Percentiles rank a stretch among this genome's conserved stretches.
Conservation (phyloP, 768 basidiomycete species). For the Hygrophorus pudorinus region DNA sequence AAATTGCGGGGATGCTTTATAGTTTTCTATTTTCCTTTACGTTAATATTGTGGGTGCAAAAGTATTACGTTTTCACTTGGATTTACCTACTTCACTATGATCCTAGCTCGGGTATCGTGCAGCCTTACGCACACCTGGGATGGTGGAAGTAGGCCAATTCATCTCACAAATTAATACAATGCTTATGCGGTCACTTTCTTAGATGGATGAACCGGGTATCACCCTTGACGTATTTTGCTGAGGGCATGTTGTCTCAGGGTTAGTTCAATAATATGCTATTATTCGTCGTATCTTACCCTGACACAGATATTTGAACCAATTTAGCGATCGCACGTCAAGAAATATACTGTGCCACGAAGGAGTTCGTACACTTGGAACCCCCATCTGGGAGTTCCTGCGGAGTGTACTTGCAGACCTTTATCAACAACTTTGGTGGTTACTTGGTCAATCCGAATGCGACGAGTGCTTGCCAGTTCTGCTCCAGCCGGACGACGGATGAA, state of each 20-base stretch:
- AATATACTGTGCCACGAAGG: conserved; percentile 48
- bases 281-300: too few relatives aligned
- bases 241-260: conserved; percentile 41
- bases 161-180: too few relatives aligned
- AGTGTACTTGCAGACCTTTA: conserved; percentile 41
- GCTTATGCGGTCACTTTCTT: too few relatives aligned
- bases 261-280: conserved; percentile 16
- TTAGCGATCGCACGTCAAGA: conserved; percentile 39
- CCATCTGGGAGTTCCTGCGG: conserved; percentile 52
- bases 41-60: conserved; percentile 43
- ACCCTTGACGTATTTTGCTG: conserved; percentile 42
- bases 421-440: conserved; percentile 44
- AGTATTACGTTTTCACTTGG: conserved; percentile 5
- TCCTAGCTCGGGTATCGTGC: conserved; percentile 61
- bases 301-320: too few relatives aligned
- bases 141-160: conserved; percentile 73
- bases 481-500: conserved; percentile 39
- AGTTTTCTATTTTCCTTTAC: conserved; percentile 53
- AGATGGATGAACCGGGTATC: conserved; percentile 60
- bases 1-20: conserved; percentile 50
- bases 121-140: conserved; percentile 49
- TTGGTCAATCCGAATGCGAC: conserved; percentile 43
- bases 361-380: conserved; percentile 50
- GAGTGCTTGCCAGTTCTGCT: conserved; percentile 45
- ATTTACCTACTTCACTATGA: conserved; percentile 9